A percentile compares a stretch with the other conserved stretches of the same genome.
Evolutionary conservation across 495 filamentous ascomycete genomes (phyloP).

Genomic region (Hypoxylon cercidicola): DNA sequence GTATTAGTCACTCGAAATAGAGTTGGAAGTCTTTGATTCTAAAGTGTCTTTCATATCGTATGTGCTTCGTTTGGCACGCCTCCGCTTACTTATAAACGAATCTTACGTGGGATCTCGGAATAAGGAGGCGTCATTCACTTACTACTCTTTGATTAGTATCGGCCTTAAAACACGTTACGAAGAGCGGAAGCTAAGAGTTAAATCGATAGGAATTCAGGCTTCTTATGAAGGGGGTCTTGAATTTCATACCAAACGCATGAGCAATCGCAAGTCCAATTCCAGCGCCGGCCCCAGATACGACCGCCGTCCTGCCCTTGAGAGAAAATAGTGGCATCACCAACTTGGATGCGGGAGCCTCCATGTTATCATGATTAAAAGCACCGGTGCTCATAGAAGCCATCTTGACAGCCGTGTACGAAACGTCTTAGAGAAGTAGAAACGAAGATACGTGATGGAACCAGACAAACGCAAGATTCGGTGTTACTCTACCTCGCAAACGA

Average conservation of each 20-base stretch:
- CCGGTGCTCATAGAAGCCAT: slow-evolving; percentile 63
- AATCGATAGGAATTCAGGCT: background rate
- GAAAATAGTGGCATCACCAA: slow-evolving; percentile 83
- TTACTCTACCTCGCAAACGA: background rate
- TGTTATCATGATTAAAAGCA: slow-evolving; percentile 70
- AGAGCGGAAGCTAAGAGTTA: background rate
- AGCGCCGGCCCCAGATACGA: slow-evolving; percentile 82
- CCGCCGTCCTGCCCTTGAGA: slow-evolving; percentile 83
- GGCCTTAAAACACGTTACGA: background rate
- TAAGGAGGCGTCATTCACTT: slow-evolving; percentile 17
- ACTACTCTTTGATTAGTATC: slow-evolving; percentile 26
- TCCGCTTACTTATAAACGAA: background rate
- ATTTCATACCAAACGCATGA: slow-evolving; percentile 59
- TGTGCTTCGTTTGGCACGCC: background rate
- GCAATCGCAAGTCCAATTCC: slow-evolving; percentile 85
- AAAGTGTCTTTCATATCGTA: slow-evolving; percentile 28
- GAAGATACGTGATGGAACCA: background rate
- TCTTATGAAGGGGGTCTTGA: background rate
- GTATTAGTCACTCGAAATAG: slow-evolving; percentile 4
- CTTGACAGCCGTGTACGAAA: slow-evolving; percentile 15
- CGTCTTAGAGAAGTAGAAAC: background rate
- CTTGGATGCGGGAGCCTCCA: slow-evolving; percentile 65
- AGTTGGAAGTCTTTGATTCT: no score
- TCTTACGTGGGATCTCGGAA: background rate
- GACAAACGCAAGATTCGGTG: background rate